Percentiles rank a stretch among this genome's conserved stretches.
phyloP scores from a whole-genome alignment of 495 filamentous ascomycete species.

The Bacidia gigantensis region DNA sequence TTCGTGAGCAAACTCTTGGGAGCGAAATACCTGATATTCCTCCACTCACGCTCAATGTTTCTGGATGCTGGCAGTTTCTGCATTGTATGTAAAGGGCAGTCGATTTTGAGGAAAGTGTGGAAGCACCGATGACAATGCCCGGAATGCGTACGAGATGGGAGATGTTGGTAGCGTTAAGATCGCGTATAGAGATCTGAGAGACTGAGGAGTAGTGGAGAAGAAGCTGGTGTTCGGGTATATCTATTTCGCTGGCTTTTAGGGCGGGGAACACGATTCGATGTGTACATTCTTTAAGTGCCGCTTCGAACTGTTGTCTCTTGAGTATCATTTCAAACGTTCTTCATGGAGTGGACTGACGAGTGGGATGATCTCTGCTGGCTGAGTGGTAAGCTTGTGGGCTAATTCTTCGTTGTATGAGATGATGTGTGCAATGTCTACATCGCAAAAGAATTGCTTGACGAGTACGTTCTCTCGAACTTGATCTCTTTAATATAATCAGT shows the following conservation, averaged over 20 bases:
- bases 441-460: slow-evolving; percentile 88
- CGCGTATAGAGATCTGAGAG: slow-evolving; percentile 82
- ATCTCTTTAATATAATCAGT: slow-evolving; percentile 44
- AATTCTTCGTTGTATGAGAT: slow-evolving; percentile 96
- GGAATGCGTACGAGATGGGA: slow-evolving; percentile 91
- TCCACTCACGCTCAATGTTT: slow-evolving; percentile 58
- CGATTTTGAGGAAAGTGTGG: slow-evolving; percentile 90
- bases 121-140: slow-evolving; percentile 95
- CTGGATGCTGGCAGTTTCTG: slow-evolving; percentile 64
- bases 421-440: slow-evolving; percentile 91
- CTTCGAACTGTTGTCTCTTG: slow-evolving; percentile 61
- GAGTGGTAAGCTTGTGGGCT: slow-evolving; percentile 76
- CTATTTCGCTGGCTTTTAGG: slow-evolving; percentile 49
- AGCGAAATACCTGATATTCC: slow-evolving; percentile 80
- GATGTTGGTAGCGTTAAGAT: slow-evolving; percentile 84
- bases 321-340: not conserved
- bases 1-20: slow-evolving; percentile 60
- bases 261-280: slow-evolving; percentile 78
- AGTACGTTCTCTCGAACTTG: slow-evolving; percentile 93
- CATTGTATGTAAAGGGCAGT: slow-evolving; percentile 79
- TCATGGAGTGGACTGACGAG: slow-evolving; percentile 42
- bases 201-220: slow-evolving; percentile 89
- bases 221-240: slow-evolving; percentile 80
- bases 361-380: slow-evolving; percentile 86
- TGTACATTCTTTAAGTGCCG: slow-evolving; percentile 78